phyloP scores from a whole-genome alignment of 2,329 filamentous ascomycete species.

The Fusarium protoensiforme region DNA sequence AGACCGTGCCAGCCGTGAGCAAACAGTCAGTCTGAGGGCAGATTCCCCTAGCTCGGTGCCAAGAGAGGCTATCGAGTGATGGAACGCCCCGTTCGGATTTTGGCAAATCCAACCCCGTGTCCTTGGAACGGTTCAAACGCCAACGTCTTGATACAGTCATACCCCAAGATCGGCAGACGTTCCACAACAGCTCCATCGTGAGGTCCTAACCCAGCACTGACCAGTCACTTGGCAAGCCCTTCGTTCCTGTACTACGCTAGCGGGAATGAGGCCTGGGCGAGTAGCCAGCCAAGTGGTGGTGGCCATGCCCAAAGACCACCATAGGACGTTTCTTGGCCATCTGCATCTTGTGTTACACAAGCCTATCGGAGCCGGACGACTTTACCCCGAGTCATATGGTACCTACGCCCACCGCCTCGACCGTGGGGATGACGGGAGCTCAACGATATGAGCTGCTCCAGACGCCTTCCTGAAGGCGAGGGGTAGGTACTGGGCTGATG shows the following conservation, averaged over 20 bases:
- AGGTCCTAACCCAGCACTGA: not conserved
- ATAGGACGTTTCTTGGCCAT: not conserved
- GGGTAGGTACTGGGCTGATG: not conserved
- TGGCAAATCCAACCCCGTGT: conserved; percentile 10
- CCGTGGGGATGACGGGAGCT: not conserved
- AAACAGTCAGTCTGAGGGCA: not conserved
- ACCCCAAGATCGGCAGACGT: conserved; percentile 19
- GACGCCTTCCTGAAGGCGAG: not conserved
- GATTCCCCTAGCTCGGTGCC: not conserved
- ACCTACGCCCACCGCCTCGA: not conserved
- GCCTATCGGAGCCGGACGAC: not conserved
- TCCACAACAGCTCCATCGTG: conserved; percentile 19
- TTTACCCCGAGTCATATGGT: not conserved
- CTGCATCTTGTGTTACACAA: not conserved
- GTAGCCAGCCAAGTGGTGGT: not conserved
- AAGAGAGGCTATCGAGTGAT: not conserved
- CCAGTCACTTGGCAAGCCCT: not conserved
- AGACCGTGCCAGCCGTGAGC: not conserved
- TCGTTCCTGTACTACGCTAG: not conserved
- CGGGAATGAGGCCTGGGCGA: not conserved
- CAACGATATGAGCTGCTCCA: not conserved
- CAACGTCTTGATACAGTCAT: conserved; percentile 5
- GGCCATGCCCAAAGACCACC: not conserved
- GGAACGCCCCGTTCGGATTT: not conserved
- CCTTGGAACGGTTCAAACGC: conserved; percentile 20